phyloP scores from a whole-genome alignment of 2,329 filamentous ascomycete species.

The Hymenoscyphus fraxineus region DNA sequence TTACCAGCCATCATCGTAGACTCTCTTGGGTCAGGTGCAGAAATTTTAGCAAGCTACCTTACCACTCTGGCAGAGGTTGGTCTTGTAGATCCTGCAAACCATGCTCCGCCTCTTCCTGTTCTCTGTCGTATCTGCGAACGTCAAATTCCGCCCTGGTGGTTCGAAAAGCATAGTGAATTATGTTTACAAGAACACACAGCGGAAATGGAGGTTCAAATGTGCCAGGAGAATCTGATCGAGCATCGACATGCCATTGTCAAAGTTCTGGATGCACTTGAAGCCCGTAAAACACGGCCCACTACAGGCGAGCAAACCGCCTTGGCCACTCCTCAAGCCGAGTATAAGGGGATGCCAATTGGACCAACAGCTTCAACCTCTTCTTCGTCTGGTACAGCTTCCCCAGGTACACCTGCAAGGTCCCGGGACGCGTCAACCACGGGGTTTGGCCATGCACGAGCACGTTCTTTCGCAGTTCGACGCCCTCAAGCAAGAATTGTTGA shows the following conservation, averaged over 20 bases:
- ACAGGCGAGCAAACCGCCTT: constrained; percentile 47
- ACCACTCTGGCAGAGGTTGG: constrained; percentile 83
- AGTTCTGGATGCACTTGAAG: constrained; percentile 87
- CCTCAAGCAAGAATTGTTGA: constrained; percentile 93
- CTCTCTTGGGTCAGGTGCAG: constrained; percentile 87
- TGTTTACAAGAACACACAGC: constrained; percentile 94
- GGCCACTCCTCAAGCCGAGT: constrained; percentile 63
- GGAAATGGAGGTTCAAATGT: constrained; percentile 96
- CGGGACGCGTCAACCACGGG: constrained; percentile 63
- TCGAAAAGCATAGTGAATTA: constrained; percentile 96
- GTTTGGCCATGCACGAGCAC: constrained; percentile 73
- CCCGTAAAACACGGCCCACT: constrained; percentile 63
- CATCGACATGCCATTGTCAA: constrained; percentile 94
- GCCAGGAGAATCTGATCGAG: constrained; percentile 86
- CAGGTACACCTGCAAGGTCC: constrained; percentile 66
- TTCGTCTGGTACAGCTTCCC: constrained; percentile 68
- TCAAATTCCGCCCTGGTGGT: constrained; percentile 98
- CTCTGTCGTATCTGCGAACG: constrained; percentile 96
- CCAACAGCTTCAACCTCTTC: constrained; percentile 63
- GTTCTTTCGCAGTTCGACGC: constrained; percentile 86
- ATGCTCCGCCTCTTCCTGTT: constrained; percentile 77
- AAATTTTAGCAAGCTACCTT: constrained; percentile 90
- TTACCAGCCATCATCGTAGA: constrained; percentile 86
- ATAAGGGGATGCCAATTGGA: constrained; percentile 84
- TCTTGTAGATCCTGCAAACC: constrained; percentile 67